Evolutionary conservation across 345 rosid species (phyloP).

Genomic region (Eucalyptus marginata): DNA sequence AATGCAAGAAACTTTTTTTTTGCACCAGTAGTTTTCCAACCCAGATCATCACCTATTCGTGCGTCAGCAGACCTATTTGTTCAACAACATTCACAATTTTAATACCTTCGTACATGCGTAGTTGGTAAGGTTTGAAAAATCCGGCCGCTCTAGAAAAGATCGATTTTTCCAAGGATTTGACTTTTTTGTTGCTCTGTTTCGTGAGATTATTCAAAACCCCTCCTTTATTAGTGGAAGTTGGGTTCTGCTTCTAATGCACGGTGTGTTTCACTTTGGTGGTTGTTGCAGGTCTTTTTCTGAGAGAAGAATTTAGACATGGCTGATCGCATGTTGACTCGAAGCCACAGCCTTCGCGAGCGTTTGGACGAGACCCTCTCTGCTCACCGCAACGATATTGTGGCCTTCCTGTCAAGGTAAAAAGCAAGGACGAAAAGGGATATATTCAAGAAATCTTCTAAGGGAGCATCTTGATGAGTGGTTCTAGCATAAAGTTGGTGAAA

Average conservation of each 20-base stretch:
- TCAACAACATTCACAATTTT: not conserved
- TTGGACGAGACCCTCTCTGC: constrained; percentile 58
- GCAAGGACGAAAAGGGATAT: not conserved
- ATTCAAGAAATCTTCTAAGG: not conserved
- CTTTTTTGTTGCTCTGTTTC: not conserved
- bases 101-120: not conserved
- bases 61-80: not conserved
- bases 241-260: not conserved
- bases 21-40: not conserved
- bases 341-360: constrained; percentile 66
- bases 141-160: constrained; percentile 2
- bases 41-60: not conserved
- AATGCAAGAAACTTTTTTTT: not conserved
- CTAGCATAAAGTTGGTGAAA: not conserved
- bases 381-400: constrained; percentile 54
- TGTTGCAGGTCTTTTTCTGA: not conserved
- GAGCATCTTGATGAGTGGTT: not conserved
- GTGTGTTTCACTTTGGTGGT: not conserved
- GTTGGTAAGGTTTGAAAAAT: constrained; percentile 11
- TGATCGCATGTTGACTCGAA: constrained; percentile 41
- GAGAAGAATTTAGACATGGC: constrained; percentile 25
- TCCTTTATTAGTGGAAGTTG: not conserved
- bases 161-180: not conserved
- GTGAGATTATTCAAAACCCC: not conserved
- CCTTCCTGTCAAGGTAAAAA: constrained; percentile 59